Evolutionary conservation across 495 filamentous ascomycete species (phyloP).

Genomic region (Friedmanniomyces simplex): DNA sequence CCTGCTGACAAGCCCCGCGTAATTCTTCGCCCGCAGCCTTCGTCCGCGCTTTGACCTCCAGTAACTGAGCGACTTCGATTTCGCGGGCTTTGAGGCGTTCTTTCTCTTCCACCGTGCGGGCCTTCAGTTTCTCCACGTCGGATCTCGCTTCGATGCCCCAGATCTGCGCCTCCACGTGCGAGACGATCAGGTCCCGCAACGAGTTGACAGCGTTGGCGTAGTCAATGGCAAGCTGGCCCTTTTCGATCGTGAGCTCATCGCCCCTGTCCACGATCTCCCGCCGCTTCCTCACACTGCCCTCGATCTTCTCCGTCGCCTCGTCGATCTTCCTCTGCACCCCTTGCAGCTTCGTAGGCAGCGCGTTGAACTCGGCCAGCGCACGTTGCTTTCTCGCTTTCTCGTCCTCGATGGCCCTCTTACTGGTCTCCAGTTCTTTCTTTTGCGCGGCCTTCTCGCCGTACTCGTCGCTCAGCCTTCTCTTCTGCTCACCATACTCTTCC

Average conservation of each 20-base stretch:
- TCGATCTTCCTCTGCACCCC: slow-evolving; percentile 43
- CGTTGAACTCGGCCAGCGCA: slow-evolving; percentile 48
- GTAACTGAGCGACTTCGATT: slow-evolving; percentile 33
- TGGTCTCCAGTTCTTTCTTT: slow-evolving; percentile 19
- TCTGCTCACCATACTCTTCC: slow-evolving; percentile 21
- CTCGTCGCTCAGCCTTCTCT: slow-evolving; percentile 7
- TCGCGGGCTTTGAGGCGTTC: slow-evolving; percentile 41
- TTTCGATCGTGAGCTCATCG: slow-evolving; percentile 49
- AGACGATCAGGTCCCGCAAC: slow-evolving; percentile 49
- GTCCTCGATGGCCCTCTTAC: slow-evolving; percentile 37
- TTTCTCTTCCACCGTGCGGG: slow-evolving; percentile 49
- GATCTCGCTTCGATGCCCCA: slow-evolving; percentile 68
- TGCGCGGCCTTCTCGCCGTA: not conserved
- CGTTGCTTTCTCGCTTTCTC: slow-evolving; percentile 51
- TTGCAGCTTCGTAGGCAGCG: slow-evolving; percentile 57
- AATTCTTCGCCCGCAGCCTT: slow-evolving; percentile 29
- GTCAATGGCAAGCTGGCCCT: slow-evolving; percentile 52
- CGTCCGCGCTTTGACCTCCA: slow-evolving; percentile 22
- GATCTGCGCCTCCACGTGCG: slow-evolving; percentile 56
- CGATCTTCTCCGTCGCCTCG: slow-evolving; percentile 34
- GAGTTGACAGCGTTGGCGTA: slow-evolving; percentile 51
- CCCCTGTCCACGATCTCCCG: slow-evolving; percentile 38
- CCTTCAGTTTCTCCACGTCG: slow-evolving; percentile 54
- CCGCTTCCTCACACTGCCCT: slow-evolving; percentile 35
- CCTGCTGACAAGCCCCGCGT: not conserved